These are phyloP conservation scores for Coemansia interrupta DNA, from an alignment of 192 early-diverging fungal genomes.

Conservation along the genomic window DNA sequence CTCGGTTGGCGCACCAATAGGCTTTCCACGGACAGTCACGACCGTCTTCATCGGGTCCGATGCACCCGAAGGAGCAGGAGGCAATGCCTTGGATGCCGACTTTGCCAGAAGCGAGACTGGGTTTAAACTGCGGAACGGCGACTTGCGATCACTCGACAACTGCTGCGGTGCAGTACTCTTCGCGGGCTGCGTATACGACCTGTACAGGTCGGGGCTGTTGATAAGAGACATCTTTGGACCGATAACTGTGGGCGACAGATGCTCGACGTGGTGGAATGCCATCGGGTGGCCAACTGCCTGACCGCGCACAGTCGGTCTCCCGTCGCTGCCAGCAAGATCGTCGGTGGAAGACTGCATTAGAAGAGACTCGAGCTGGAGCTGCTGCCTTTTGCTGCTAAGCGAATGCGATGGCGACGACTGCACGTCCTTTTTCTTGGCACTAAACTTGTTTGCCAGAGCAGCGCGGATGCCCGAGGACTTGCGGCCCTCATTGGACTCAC, in stretches of 20 bases:
- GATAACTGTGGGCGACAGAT: conserved; percentile 38
- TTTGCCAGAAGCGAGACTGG: conserved; percentile 39
- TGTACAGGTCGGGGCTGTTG: conserved; percentile 26
- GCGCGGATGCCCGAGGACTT: conserved; percentile 38
- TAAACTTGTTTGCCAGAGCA: conserved; percentile 41
- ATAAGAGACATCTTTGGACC: conserved; percentile 42
- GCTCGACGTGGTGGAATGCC: conserved; percentile 51
- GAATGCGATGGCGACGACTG: conserved; percentile 23
- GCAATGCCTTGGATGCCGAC: conserved; percentile 4
- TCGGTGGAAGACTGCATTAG: conserved; percentile 29
- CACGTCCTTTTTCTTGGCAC: conserved; percentile 42
- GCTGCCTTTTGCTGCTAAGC: conserved; percentile 45
- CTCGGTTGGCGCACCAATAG: conserved; percentile 33
- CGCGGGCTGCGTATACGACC: conserved; percentile 7
- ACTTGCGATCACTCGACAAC: neutral
- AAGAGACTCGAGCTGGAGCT: conserved; percentile 49
- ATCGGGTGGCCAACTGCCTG: conserved; percentile 47
- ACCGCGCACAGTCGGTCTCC: conserved; percentile 34
- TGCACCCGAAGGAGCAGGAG: neutral
- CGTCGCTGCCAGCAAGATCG: conserved; percentile 6
- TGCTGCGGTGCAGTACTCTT: neutral
- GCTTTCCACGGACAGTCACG: conserved; percentile 25
- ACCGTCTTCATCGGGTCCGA: conserved; percentile 16
- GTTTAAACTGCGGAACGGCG: conserved; percentile 43
- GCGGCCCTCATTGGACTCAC: conserved; percentile 17